Evolutionary conservation across 495 filamentous ascomycete species (phyloP).

Genomic region (Xylaria acuta): DNA sequence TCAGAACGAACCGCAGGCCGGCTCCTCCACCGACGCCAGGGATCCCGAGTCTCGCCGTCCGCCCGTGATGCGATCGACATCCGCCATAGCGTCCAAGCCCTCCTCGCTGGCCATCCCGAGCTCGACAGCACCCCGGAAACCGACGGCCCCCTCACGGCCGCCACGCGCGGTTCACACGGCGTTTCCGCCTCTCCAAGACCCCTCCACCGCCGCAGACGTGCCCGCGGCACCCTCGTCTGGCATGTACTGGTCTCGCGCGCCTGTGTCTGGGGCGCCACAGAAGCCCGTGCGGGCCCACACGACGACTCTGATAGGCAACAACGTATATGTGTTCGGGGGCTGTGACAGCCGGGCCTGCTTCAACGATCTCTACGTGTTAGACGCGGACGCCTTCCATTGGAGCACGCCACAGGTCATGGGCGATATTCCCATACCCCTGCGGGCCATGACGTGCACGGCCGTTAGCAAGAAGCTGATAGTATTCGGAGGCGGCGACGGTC

Average conservation of each 20-base stretch:
- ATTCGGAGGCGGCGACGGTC: constrained; percentile 70
- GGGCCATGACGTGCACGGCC: constrained; percentile 71
- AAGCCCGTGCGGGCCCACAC: constrained; percentile 67
- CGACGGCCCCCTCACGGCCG: constrained; percentile 39
- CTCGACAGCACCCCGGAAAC: constrained; percentile 34
- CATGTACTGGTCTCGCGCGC: constrained; percentile 72
- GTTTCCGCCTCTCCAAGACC: constrained; percentile 63
- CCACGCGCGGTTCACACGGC: constrained; percentile 45
- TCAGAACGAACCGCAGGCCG: constrained; percentile 47
- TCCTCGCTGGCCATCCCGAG: constrained; percentile 33
- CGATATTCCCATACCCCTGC: constrained; percentile 64
- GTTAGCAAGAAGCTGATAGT: constrained; percentile 70
- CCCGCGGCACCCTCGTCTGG: constrained; percentile 66
- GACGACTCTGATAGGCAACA: constrained; percentile 64
- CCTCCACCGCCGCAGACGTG: constrained; percentile 62
- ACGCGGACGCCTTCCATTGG: constrained; percentile 71
- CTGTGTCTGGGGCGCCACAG: constrained; percentile 61
- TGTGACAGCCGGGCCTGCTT: constrained; percentile 69
- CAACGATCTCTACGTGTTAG: constrained; percentile 69
- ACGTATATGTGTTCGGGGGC: constrained; percentile 70
- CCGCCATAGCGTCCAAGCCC: constrained; percentile 55
- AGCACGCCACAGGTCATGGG: constrained; percentile 63
- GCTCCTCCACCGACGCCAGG: constrained; percentile 44
- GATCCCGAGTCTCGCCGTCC: constrained; percentile 43
- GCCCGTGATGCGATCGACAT: constrained; percentile 55